A percentile compares a stretch with the other conserved stretches of the same genome.
phyloP scores from a whole-genome alignment of 805 yeast genomes.

The Candida succiphila region DNA sequence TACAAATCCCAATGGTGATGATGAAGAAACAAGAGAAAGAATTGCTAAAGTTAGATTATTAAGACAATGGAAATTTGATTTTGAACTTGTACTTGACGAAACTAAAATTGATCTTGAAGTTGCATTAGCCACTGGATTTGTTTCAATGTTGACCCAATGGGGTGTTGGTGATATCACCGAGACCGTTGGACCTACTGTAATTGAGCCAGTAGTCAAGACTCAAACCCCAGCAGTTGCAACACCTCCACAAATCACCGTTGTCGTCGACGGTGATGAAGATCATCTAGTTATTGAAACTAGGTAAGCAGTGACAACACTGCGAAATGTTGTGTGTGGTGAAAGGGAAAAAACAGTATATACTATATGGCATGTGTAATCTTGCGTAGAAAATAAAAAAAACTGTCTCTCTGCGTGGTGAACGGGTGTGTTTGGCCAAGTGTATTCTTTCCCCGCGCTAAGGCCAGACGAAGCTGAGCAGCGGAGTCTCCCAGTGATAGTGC shows the following conservation, averaged over 20 bases:
- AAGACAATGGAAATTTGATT: constrained; percentile 52
- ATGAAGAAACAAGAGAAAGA: constrained; percentile 42
- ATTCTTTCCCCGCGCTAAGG: no score
- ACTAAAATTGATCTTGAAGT: constrained; percentile 35
- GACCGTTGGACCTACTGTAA: constrained; percentile 41
- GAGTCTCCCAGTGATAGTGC: no score
- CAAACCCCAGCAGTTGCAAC: constrained; percentile 4
- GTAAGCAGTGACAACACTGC: no score
- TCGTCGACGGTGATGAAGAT: constrained; percentile 17
- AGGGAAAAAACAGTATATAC: constrained; percentile 3
- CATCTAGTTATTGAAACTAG: no score
- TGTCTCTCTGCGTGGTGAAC: no score
- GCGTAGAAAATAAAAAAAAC: not conserved
- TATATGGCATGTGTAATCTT: not conserved
- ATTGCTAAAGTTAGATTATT: constrained; percentile 45
- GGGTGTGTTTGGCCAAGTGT: no score
- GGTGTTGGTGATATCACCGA: constrained; percentile 42
- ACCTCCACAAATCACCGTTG: constrained; percentile 18
- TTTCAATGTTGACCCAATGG: constrained; percentile 63
- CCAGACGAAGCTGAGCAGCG: no score
- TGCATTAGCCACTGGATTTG: constrained; percentile 50
- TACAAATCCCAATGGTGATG: constrained; percentile 45
- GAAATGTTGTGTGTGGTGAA: no score
- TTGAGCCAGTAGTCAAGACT: constrained; percentile 2
- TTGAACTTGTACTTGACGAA: constrained; percentile 44